Conservation (phyloP, 2,329 filamentous ascomycete species). For the Furcasterigmium furcatum region DNA sequence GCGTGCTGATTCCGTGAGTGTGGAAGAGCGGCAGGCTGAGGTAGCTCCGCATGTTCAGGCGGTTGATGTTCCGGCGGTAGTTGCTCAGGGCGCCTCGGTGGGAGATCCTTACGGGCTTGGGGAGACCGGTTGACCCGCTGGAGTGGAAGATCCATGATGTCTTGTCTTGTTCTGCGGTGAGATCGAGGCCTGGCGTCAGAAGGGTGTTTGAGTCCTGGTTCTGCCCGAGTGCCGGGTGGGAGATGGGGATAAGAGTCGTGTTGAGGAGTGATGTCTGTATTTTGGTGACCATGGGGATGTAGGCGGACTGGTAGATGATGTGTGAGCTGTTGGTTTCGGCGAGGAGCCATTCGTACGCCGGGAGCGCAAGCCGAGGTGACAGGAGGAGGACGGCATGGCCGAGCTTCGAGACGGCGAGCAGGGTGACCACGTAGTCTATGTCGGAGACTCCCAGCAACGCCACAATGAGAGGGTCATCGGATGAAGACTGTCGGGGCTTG, state of each 20-base stretch:
- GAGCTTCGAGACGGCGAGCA: slow-evolving; percentile 49
- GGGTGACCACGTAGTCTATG: slow-evolving; percentile 49
- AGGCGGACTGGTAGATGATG: background rate
- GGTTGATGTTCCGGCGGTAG: slow-evolving; percentile 26
- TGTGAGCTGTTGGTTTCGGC: too few species aligned
- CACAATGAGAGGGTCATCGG: slow-evolving; percentile 34
- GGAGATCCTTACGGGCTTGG: slow-evolving; percentile 59
- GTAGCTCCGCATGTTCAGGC: slow-evolving; percentile 41
- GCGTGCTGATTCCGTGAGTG: slow-evolving; percentile 51
- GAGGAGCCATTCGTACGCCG: too few species aligned
- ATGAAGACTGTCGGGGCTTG: too few species aligned
- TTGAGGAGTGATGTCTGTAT: too few species aligned
- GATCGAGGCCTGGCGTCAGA: background rate
- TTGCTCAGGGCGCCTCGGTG: slow-evolving; percentile 46
- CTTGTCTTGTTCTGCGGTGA: slow-evolving; percentile 1
- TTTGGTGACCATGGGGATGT: background rate
- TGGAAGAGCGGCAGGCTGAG: slow-evolving; percentile 57
- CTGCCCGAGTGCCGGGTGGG: slow-evolving; percentile 1
- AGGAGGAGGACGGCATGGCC: slow-evolving; percentile 39
- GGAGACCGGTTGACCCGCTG: slow-evolving; percentile 54
- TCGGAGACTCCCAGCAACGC: slow-evolving; percentile 47
- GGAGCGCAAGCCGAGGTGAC: slow-evolving; percentile 1
- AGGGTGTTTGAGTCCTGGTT: background rate
- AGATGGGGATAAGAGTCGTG: slow-evolving; percentile 1
- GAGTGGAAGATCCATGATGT: slow-evolving; percentile 22